Percentiles rank a stretch among this genome's conserved stretches.
Conservation (phyloP, 2,329 filamentous ascomycete species). For the Aspergillus quadrilineatus region DNA sequence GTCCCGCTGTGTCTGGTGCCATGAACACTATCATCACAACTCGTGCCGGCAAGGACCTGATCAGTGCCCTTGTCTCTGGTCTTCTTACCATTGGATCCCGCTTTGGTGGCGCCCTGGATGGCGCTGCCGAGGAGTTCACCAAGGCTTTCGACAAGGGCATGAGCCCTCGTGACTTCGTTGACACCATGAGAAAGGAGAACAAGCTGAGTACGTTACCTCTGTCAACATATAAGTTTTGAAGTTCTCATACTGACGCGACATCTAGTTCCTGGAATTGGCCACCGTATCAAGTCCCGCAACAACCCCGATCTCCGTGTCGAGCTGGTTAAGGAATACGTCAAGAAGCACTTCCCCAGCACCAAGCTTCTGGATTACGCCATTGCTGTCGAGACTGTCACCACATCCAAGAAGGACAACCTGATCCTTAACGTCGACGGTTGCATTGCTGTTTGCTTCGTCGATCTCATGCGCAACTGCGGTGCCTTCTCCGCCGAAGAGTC, state of each 20-base stretch:
- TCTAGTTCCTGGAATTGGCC: slow-evolving; percentile 88
- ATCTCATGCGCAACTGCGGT: slow-evolving; percentile 94
- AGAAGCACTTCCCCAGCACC: slow-evolving; percentile 94
- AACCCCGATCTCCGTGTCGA: slow-evolving; percentile 99
- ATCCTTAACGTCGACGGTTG: slow-evolving; percentile 99
- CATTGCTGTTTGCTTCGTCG: slow-evolving; percentile 98
- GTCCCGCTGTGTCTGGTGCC: slow-evolving; percentile 96
- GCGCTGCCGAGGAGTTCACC: slow-evolving; percentile 97
- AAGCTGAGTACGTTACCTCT: slow-evolving; percentile 73
- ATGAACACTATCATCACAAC: slow-evolving; percentile 99
- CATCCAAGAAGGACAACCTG: slow-evolving; percentile 99
- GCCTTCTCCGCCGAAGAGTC: slow-evolving; percentile 95
- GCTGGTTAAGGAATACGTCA: slow-evolving; percentile 98
- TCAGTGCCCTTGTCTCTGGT: slow-evolving; percentile 92
- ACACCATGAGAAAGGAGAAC: slow-evolving; percentile 99
- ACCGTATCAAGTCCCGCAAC: slow-evolving; percentile 99
- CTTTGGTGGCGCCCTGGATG: slow-evolving; percentile 97
- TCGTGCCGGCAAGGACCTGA: slow-evolving; percentile 97
- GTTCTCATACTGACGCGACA: slow-evolving; percentile 27
- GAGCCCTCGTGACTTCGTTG: slow-evolving; percentile 97
- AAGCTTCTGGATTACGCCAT: slow-evolving; percentile 99
- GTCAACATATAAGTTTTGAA: neutral
- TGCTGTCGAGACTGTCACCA: slow-evolving; percentile 96
- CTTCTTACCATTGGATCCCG: slow-evolving; percentile 96
- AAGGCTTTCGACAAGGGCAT: slow-evolving; percentile 98